These are phyloP conservation scores for Colletotrichum trifolii DNA, from an alignment of 2,329 filamentous ascomycete genomes.

Conservation along the genomic window DNA sequence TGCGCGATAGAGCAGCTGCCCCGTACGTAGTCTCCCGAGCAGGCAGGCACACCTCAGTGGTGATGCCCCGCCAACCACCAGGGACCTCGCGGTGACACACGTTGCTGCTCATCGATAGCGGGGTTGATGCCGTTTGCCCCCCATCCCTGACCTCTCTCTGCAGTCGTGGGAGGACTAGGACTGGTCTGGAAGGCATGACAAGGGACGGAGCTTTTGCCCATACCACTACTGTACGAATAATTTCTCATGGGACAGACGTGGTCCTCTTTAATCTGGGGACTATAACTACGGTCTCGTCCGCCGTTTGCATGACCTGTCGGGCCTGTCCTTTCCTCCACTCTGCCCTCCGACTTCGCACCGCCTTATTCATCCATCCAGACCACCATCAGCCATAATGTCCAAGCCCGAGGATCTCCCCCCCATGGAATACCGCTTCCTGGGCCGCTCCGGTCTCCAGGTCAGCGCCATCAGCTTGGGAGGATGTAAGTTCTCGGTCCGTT, in stretches of 20 bases:
- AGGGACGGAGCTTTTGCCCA: conserved; percentile 19
- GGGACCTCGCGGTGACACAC: conserved; percentile 18
- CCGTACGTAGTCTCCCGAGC: too few relatives aligned
- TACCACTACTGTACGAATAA: conserved; percentile 1
- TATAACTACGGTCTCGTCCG: conserved; percentile 33
- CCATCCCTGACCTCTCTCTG: conserved; percentile 22
- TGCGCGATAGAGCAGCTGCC: too few relatives aligned
- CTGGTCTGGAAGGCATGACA: conserved; percentile 4
- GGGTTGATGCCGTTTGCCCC: conserved; percentile 26
- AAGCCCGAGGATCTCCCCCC: conserved; percentile 56
- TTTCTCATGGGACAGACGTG: conserved; percentile 20
- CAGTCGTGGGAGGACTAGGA: conserved; percentile 6
- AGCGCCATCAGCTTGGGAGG: conserved; percentile 78
- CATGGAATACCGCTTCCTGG: conserved; percentile 80
- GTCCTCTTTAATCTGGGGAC: conserved; percentile 19
- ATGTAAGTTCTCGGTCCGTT: conserved; percentile 49
- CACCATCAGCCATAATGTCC: conserved; percentile 44
- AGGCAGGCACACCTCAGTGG: neutral
- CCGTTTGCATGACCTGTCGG: conserved; percentile 10
- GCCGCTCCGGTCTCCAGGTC: conserved; percentile 78
- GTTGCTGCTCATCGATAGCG: conserved; percentile 24
- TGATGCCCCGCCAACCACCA: conserved; percentile 20
- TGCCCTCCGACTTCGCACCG: conserved; percentile 24
- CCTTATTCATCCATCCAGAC: neutral
- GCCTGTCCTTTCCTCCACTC: conserved; percentile 10